Evolutionary conservation across 306 rosid species (phyloP), one percentile per base, ranked within the genome.

Genomic region (Vigna unguiculata): DNA sequence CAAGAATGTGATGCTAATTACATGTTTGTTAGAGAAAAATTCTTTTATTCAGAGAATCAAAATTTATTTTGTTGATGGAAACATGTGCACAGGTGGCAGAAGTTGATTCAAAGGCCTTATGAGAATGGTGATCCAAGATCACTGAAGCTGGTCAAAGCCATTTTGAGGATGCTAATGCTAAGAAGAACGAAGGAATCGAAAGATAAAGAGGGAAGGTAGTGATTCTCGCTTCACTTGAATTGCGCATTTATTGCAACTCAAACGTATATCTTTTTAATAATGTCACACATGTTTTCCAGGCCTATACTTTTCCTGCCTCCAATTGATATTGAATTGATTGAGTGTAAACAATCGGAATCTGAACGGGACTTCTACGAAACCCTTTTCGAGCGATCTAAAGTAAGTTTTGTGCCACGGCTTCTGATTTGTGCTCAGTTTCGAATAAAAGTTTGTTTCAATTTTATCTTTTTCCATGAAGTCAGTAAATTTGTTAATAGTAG

Each of bases 251-350:
- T 64, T 68, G 19, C 22, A 7, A 40, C 36, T 8, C 45, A 12
- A 47, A 34, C 17, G 5, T 9, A 9, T 40, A 14, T n/a, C 5
- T n/a, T 55, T 69, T 40, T 48, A 21, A 32, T 45, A 49, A 59
- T 77, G 10, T 66, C 54, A 32, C 77, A 32, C 60, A n/a, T n/a
- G 45, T 71, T 79, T 78, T 72, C 10, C 83, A 93, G 98, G 88
- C 91, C 97, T 51, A 91, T 93, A 74, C 97, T 93, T 43, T 78
- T 83, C 68, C 90, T 91, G 34, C 97, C 96, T 76, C 92, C 97
- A 64, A 82, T 87, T 49, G 93, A 93, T 65, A 75, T 88, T 69
- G 88, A 88, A 80, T 65, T 84, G 79, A 67, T 93, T 22, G 91
- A 83, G 81, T 93, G 98, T 74, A 84, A 87, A 47, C 96, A 90